phyloP scores from a whole-genome alignment of 495 filamentous ascomycete species.

The Neurospora hispaniola region DNA sequence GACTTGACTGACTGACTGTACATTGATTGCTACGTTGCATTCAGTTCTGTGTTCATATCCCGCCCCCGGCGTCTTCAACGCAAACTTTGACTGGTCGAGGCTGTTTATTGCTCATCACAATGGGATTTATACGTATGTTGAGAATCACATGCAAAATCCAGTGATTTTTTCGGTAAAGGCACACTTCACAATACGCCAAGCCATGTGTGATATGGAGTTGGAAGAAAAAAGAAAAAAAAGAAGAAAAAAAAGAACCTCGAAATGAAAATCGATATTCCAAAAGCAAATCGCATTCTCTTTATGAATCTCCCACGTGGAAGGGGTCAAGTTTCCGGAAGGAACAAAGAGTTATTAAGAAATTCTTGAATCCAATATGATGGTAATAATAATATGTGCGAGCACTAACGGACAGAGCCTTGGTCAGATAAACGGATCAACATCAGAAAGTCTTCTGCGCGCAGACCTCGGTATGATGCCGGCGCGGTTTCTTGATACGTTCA shows the following conservation, averaged over 20 bases:
- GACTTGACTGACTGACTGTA: too few relatives aligned
- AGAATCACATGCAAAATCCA: background rate
- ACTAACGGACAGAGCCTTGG: background rate
- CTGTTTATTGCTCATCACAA: background rate
- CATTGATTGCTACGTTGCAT: too few relatives aligned
- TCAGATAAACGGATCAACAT: background rate
- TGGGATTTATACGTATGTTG: background rate
- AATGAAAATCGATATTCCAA: background rate
- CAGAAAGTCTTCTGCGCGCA: background rate
- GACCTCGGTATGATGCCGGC: background rate
- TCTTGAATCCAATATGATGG: slow-evolving; percentile 7
- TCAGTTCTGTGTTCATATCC: too few relatives aligned
- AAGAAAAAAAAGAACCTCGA: background rate
- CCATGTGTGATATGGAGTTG: background rate
- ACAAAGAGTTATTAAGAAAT: background rate
- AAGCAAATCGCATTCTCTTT: background rate
- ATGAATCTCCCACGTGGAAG: background rate
- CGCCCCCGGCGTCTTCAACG: too few relatives aligned
- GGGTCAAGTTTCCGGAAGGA: background rate
- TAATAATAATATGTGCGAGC: slow-evolving; percentile 1
- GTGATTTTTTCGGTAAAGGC: background rate
- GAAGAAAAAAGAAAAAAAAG: too few relatives aligned
- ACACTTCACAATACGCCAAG: background rate
- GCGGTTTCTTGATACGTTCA: background rate
- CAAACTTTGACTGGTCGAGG: background rate